Evolutionary conservation across 192 early-diverging fungal species (phyloP).

Genomic region (Backusella mclennaniae): DNA sequence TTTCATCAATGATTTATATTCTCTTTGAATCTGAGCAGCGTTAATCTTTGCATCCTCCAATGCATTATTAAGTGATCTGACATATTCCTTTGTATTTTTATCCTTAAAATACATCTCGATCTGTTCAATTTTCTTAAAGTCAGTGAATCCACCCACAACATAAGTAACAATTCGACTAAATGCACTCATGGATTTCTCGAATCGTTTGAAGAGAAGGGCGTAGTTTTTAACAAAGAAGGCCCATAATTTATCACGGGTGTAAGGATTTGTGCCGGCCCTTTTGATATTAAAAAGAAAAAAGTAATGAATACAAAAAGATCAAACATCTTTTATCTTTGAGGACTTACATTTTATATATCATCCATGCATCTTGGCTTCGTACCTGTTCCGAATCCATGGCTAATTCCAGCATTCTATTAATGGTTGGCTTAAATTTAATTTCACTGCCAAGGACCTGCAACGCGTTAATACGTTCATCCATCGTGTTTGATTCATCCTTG

Average conservation of each 20-base stretch:
- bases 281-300: background rate
- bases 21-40: conserved; percentile 43
- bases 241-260: conserved; percentile 59
- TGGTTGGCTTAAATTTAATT: conserved; percentile 48
- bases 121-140: conserved; percentile 56
- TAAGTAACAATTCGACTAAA: conserved; percentile 43
- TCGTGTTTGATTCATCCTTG: conserved; percentile 41
- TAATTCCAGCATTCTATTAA: conserved; percentile 58
- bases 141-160: conserved; percentile 38
- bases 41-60: conserved; percentile 67
- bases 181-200: conserved; percentile 42
- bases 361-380: conserved; percentile 66
- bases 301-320: background rate
- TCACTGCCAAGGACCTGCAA: conserved; percentile 53
- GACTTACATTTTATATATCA: conserved; percentile 39
- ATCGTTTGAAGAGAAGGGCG: conserved; percentile 54
- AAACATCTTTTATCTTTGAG: conserved; percentile 1
- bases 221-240: conserved; percentile 64
- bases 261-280: conserved; percentile 45
- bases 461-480: conserved; percentile 57
- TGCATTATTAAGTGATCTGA: conserved; percentile 64
- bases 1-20: conserved; percentile 8
- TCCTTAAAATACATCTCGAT: conserved; percentile 60
- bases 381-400: conserved; percentile 58
- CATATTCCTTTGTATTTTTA: conserved; percentile 62